These are phyloP conservation scores for Heliosperma pusillum DNA, from an alignment of 148 eudicot genomes.

Conservation along the genomic window DNA sequence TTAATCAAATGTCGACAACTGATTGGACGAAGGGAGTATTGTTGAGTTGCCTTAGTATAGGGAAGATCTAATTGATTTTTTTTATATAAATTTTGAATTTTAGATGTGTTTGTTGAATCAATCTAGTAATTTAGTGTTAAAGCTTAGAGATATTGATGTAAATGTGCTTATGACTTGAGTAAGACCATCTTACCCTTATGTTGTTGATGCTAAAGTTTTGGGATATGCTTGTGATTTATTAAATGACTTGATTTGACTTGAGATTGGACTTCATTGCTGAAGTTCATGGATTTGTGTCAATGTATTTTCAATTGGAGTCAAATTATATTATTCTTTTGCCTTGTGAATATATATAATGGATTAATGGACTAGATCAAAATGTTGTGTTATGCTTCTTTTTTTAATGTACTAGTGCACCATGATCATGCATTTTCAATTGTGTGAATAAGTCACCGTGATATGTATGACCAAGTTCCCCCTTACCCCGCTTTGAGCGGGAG, in stretches of 20 bases:
- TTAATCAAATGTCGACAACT: no score
- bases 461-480: no score
- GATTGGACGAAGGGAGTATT: no score
- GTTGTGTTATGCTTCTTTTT: not conserved
- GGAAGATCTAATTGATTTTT: not conserved
- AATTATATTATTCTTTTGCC: not conserved
- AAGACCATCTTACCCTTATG: not conserved
- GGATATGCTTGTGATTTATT: no score
- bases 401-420: no score
- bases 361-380: not conserved
- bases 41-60: no score
- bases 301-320: not conserved
- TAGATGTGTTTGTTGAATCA: not conserved
- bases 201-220: not conserved
- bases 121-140: not conserved
- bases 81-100: not conserved
- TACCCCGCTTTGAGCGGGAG: no score
- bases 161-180: not conserved
- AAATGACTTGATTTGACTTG: not conserved
- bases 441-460: no score
- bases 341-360: not conserved
- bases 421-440: no score
- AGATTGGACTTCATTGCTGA: no score
- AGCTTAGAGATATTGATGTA: not conserved
- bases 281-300: not conserved